A percentile compares a stretch with the other conserved stretches of the same genome.
phyloP scores from a whole-genome alignment of 2,329 filamentous ascomycete genomes.

The Cercospora citrullina region DNA sequence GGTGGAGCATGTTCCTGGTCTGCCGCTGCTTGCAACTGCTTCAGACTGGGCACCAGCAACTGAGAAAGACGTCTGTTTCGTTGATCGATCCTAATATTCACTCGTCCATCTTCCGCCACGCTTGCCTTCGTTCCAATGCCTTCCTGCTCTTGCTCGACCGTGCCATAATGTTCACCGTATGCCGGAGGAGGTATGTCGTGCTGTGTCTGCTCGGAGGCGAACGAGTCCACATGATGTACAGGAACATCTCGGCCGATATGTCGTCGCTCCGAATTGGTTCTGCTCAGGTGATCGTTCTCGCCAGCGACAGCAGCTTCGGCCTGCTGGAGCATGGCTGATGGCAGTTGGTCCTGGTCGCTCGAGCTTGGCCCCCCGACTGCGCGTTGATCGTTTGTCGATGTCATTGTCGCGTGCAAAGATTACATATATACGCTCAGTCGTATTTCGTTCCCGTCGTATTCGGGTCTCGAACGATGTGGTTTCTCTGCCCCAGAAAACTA shows the following conservation, averaged over 20 bases:
- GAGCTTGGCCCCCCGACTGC: background rate
- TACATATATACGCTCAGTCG: background rate
- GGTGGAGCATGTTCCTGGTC: constrained; percentile 54
- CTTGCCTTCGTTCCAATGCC: constrained; percentile 44
- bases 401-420: constrained; percentile 10
- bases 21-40: constrained; percentile 53
- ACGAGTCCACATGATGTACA: constrained; percentile 16
- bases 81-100: constrained; percentile 78
- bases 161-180: constrained; percentile 43
- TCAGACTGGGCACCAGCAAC: constrained; percentile 65
- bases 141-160: constrained; percentile 41
- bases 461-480: background rate
- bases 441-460: constrained; percentile 5
- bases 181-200: constrained; percentile 41
- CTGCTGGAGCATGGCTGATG: constrained; percentile 33
- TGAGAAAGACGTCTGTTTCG: constrained; percentile 65
- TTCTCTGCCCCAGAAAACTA: constrained; percentile 1
- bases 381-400: constrained; percentile 15
- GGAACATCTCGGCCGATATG: constrained; percentile 34
- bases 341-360: constrained; percentile 17
- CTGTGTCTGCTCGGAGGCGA: constrained; percentile 18
- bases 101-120: constrained; percentile 65
- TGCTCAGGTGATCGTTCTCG: constrained; percentile 21
- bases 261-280: constrained; percentile 23
- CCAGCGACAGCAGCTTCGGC: constrained; percentile 32